Evolutionary conservation across 2,329 filamentous ascomycete genomes (phyloP).

Genomic region (Ascochyta rabiei): DNA sequence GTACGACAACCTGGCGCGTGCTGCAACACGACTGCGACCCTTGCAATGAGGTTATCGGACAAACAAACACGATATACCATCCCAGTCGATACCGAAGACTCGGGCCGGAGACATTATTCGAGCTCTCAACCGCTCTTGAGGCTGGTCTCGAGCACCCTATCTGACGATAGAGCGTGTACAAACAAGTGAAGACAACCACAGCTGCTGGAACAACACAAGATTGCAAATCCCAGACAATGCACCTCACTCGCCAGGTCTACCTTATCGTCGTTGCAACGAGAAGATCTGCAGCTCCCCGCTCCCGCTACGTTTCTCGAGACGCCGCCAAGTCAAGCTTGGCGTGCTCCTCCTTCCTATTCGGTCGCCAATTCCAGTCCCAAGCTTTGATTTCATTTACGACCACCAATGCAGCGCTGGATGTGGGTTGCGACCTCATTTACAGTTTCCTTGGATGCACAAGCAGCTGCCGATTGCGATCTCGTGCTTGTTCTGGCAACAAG

Average conservation of each 20-base stretch:
- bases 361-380: slow-evolving; percentile 27
- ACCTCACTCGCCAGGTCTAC: background rate
- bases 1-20: slow-evolving; percentile 11
- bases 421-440: slow-evolving; percentile 30
- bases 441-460: slow-evolving; percentile 17
- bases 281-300: slow-evolving; percentile 27
- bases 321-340: slow-evolving; percentile 36
- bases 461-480: slow-evolving; percentile 30
- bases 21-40: slow-evolving; percentile 16
- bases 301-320: slow-evolving; percentile 18
- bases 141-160: background rate
- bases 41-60: slow-evolving; percentile 23
- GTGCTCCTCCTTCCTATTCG: slow-evolving; percentile 43
- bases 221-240: background rate
- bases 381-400: slow-evolving; percentile 41
- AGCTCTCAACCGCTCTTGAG: background rate
- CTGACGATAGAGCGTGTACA: background rate
- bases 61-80: slow-evolving; percentile 3
- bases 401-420: slow-evolving; percentile 32
- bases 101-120: background rate
- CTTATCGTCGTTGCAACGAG: slow-evolving; percentile 20
- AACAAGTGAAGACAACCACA: background rate
- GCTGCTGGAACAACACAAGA: background rate
- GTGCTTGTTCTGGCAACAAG: slow-evolving; percentile 18
- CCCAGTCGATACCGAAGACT: slow-evolving; percentile 7